Conservation (phyloP, 2,329 filamentous ascomycete species). For the Sclerotinia borealis region DNA sequence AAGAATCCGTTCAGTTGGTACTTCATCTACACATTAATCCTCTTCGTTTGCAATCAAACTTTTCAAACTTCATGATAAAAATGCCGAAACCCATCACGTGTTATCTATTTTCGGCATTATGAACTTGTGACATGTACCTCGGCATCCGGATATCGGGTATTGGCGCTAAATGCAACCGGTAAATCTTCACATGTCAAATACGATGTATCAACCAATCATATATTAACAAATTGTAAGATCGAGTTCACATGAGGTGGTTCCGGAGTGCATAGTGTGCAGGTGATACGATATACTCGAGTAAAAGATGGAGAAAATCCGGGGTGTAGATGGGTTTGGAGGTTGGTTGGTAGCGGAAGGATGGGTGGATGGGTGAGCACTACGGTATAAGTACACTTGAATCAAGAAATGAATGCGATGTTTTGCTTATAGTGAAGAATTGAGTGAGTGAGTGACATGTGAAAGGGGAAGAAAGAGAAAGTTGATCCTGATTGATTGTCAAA, state of each 20-base stretch:
- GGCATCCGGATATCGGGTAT: neutral
- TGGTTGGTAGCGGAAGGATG: neutral
- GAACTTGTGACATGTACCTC: neutral
- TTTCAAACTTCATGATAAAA: neutral
- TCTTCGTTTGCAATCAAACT: neutral
- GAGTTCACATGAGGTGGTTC: neutral
- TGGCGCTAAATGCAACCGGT: neutral
- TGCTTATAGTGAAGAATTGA: neutral
- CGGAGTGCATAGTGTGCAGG: neutral
- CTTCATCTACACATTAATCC: too few species aligned
- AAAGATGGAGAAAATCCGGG: slow-evolving; percentile 13
- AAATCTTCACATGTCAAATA: slow-evolving; percentile 3
- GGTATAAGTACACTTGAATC: neutral
- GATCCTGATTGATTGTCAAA: neutral
- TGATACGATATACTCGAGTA: neutral
- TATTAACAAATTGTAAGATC: neutral
- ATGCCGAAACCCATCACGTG: slow-evolving; percentile 2
- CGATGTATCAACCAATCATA: neutral
- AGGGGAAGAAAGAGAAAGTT: neutral
- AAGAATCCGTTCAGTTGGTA: neutral
- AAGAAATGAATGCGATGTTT: neutral
- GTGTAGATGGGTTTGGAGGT: neutral
- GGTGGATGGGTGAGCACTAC: too few species aligned
- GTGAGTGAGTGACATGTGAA: slow-evolving; percentile 11
- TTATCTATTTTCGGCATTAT: neutral